A percentile compares a stretch with the other conserved stretches of the same genome.
These are phyloP conservation scores for Skeletonema potamos DNA, from an alignment of 108 stramenopile species.

Conservation along the genomic window DNA sequence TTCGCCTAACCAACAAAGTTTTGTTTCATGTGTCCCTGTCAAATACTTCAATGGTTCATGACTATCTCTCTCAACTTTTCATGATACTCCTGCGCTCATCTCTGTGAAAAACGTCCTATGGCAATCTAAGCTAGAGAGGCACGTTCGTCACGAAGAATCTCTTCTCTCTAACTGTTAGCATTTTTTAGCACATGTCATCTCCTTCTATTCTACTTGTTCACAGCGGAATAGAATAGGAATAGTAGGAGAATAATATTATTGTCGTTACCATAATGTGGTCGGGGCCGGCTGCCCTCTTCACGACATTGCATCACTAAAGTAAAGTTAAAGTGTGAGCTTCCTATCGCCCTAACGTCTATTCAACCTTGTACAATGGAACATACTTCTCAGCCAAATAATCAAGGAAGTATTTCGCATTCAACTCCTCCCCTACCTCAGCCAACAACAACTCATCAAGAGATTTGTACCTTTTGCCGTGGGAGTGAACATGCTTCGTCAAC, in stretches of 20 bases:
- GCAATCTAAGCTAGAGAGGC: not conserved
- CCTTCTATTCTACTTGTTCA: not conserved
- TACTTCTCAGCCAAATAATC: conserved; percentile 85
- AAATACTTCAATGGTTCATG: not conserved
- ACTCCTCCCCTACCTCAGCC: conserved; percentile 69
- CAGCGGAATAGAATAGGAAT: too few species aligned
- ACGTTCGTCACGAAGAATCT: not conserved
- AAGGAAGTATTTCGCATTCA: conserved; percentile 81
- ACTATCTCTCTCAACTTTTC: not conserved
- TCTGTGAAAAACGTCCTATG: not conserved
- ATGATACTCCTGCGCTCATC: not conserved
- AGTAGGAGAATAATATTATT: too few species aligned
- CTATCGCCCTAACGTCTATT: too few species aligned
- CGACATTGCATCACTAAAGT: too few species aligned
- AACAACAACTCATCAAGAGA: conserved; percentile 72
- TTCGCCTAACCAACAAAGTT: not conserved
- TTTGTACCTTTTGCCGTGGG: conserved; percentile 69
- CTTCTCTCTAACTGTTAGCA: not conserved
- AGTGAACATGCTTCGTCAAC: conserved; percentile 81
- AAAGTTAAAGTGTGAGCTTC: too few species aligned
- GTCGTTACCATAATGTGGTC: too few species aligned
- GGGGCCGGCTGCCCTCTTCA: too few species aligned
- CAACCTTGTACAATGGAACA: conserved; percentile 62
- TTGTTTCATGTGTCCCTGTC: not conserved
- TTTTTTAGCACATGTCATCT: not conserved